Percentiles rank a stretch among this genome's conserved stretches.
These are phyloP conservation scores for Rhodosporidiobolus odoratus DNA, from an alignment of 768 basidiomycete genomes.

Conservation along the genomic window DNA sequence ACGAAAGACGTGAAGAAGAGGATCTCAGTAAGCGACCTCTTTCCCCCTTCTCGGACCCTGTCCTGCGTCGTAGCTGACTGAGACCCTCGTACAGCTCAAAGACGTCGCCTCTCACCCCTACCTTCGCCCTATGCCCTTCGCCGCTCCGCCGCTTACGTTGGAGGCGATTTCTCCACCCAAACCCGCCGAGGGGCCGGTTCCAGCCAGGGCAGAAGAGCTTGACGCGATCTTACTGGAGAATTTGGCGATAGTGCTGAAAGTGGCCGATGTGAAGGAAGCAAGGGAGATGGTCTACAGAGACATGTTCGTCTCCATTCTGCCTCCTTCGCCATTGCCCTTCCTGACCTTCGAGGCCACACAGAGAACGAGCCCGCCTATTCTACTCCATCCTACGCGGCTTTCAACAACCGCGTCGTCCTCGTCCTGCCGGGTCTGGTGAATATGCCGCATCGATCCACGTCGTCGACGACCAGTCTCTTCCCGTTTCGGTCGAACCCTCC, in stretches of 20 bases:
- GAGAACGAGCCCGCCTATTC: conserved; percentile 11
- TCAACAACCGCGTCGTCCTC: neutral
- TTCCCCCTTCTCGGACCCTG: neutral
- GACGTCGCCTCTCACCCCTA: conserved; percentile 78
- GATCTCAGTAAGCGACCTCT: conserved; percentile 55
- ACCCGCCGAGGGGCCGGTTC: neutral
- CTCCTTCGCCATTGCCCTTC: neutral
- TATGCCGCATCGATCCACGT: neutral
- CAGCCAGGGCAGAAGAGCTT: neutral
- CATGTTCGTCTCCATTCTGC: neutral
- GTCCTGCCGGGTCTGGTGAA: neutral
- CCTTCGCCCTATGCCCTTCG: conserved; percentile 47
- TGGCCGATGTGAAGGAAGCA: neutral
- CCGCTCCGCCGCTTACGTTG: neutral
- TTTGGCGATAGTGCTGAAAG: conserved; percentile 3
- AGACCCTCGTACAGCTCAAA: conserved; percentile 51
- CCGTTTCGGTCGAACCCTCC: neutral
- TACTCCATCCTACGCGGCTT: conserved; percentile 16
- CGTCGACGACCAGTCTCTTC: neutral
- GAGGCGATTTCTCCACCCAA: neutral
- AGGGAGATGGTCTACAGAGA: neutral
- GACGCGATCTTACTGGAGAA: neutral
- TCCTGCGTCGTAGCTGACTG: neutral
- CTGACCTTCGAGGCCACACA: neutral
- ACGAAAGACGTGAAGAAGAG: conserved; percentile 65